A percentile compares a stretch with the other conserved stretches of the same genome.
Conservation (phyloP, 2,329 filamentous ascomycete species). For the Sporothrix protearum region DNA sequence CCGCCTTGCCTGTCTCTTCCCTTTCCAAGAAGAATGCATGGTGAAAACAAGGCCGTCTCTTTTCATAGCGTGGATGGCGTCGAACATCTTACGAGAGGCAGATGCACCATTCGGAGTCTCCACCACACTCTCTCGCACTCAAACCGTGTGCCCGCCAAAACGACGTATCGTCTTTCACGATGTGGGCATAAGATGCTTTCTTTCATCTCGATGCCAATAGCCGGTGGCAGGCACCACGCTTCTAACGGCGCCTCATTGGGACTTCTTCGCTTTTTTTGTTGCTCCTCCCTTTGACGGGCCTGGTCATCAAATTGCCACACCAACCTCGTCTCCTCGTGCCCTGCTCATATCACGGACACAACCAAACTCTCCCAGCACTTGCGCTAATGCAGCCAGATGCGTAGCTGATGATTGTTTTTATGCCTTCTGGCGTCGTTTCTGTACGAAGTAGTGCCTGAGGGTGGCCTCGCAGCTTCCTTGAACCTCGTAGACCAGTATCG, state of each 20-base stretch:
- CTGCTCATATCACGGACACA: neutral
- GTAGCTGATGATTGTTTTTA: slow-evolving; percentile 5
- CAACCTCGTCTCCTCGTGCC: neutral
- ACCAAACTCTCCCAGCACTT: neutral
- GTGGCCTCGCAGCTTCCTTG: neutral
- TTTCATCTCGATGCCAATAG: neutral
- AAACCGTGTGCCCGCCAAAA: neutral
- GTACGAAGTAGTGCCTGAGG: neutral
- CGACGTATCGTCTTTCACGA: neutral
- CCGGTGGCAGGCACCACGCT: slow-evolving; percentile 13
- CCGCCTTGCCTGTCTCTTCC: neutral
- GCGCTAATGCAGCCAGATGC: slow-evolving; percentile 13
- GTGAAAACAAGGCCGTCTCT: neutral
- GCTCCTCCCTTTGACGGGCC: neutral
- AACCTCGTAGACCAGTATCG: neutral
- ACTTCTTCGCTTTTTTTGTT: neutral
- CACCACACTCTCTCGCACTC: neutral
- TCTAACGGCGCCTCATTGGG: neutral
- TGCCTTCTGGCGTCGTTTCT: slow-evolving; percentile 3
- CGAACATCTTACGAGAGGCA: slow-evolving; percentile 9
- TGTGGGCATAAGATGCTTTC: neutral
- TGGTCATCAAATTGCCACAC: slow-evolving; percentile 2
- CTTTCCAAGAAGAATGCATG: neutral
- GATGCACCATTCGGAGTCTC: neutral
- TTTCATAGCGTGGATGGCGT: slow-evolving; percentile 7